These are phyloP conservation scores for Isabelozyma gotoi DNA, from an alignment of 805 yeast genomes.

Conservation along the genomic window DNA sequence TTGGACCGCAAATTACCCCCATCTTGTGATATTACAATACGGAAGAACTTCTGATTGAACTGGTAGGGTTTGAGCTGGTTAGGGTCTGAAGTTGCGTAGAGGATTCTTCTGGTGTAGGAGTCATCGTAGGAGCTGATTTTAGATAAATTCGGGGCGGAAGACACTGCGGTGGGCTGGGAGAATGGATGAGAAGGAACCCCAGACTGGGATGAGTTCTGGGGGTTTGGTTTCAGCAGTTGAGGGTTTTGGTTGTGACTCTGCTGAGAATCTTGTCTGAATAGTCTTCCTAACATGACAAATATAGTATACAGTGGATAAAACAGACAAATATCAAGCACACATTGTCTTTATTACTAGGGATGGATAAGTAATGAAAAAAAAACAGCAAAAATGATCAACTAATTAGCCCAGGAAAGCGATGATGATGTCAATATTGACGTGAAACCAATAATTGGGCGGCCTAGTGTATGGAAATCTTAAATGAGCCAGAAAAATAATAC, in stretches of 20 bases:
- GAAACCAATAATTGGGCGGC: too few species aligned
- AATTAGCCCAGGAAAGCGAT: too few species aligned
- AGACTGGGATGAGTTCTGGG: not conserved
- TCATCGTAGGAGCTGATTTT: constrained; percentile 39
- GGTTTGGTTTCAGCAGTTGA: not conserved
- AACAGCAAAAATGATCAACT: too few species aligned
- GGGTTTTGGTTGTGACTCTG: not conserved
- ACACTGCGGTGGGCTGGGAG: constrained; percentile 1
- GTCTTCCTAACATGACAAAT: constrained; percentile 31
- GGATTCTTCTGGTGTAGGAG: constrained; percentile 42
- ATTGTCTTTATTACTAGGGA: too few species aligned
- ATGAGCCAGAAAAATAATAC: too few species aligned
- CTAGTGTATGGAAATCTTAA: too few species aligned
- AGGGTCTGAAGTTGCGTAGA: constrained; percentile 42
- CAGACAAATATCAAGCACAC: not conserved
- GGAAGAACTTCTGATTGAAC: constrained; percentile 30
- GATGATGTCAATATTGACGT: too few species aligned
- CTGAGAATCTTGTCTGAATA: constrained; percentile 27
- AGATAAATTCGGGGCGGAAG: not conserved
- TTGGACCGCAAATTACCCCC: constrained; percentile 47
- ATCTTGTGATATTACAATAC: constrained; percentile 51
- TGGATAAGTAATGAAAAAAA: too few species aligned
- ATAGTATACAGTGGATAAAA: not conserved
- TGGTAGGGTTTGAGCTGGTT: constrained; percentile 24
- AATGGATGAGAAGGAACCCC: not conserved